Percentiles rank a stretch among this genome's conserved stretches.
Evolutionary conservation across 768 basidiomycete genomes (phyloP).

Genomic region (Termitomyces sp.): DNA sequence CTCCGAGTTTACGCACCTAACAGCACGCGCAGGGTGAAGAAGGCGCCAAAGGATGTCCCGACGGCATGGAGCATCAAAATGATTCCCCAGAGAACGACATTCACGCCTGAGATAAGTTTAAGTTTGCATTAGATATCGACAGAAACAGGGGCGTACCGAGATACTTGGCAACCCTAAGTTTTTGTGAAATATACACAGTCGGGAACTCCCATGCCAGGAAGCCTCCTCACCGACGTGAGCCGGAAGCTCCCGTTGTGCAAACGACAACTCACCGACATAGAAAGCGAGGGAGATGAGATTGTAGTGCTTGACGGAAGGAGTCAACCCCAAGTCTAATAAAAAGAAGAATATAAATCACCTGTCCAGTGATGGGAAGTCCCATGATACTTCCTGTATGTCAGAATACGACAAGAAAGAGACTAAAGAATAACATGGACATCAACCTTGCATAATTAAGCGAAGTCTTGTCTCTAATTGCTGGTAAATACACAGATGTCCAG

Average conservation of each 20-base stretch:
- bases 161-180: conserved; percentile 56
- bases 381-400: conserved; percentile 42
- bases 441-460: conserved; percentile 69
- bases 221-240: conserved; percentile 28
- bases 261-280: conserved; percentile 45
- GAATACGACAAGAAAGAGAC: neutral
- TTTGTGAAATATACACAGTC: conserved; percentile 63
- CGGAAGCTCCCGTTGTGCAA: too few species aligned
- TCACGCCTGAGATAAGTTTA: conserved; percentile 33
- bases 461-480: conserved; percentile 54
- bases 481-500: neutral
- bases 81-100: conserved; percentile 58
- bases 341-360: conserved; percentile 29
- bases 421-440: neutral
- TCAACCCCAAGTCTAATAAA: neutral
- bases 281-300: conserved; percentile 64
- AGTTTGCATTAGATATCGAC: neutral
- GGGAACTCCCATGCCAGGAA: conserved; percentile 64
- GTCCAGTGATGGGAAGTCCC: conserved; percentile 62
- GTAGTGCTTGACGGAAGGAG: conserved; percentile 39
- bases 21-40: conserved; percentile 60
- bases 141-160: conserved; percentile 36
- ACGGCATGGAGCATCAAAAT: conserved; percentile 60
- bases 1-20: conserved; percentile 43
- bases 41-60: conserved; percentile 53